Base-by-base conservation (phyloP, 495 filamentous ascomycete genomes). In the Immersiella caudata region DNA sequence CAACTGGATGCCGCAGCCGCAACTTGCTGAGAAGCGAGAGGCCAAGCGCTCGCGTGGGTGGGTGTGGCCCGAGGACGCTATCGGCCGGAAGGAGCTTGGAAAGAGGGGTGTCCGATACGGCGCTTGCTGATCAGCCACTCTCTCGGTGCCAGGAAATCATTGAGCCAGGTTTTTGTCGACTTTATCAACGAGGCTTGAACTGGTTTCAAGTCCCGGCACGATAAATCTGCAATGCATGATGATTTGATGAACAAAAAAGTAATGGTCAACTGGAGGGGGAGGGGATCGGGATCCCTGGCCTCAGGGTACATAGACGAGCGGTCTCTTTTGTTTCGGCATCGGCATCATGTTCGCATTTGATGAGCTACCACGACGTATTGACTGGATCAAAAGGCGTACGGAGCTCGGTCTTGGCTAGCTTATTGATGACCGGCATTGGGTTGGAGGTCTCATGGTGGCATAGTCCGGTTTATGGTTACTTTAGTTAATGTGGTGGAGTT, bases 1-100 rank as follows among this genome's bases (percentile, higher is more conserved):
- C 76, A 80, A 83, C 68, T 96, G 93, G 93, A 95, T 97, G 75
- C 93, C 93, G 11, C 89, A 89, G 81, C 89, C 91, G 46, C 90
- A 93, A 71, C 81, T 91, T 67, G 87, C 89, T 4, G 93, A 97
- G 85, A 90, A 88, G 82, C 82, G 93, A 22, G 90, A 91, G 79
- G 92, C 92, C 59, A 96, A 94, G 82, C 81, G 91, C 52, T 82
- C 87, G 7, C 80, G 93, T 20, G 93, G 93, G 0, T 97, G 93
- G 93, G 87, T 96, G 1, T 88, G 85, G 81, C 93, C 93, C 22
- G 88, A 91, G 67, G 93, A 96, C 49, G 73, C 80, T 1, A 76
- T 87, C 5, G 79, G 82, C 7, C 70, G 84, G 60, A 86, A 86
- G 71, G 84, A 87, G 78, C 67, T 87, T n/a, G 85, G 84, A 1